phyloP scores from a whole-genome alignment of 164 flowering plant genomes.

The Hamamelis virginiana region DNA sequence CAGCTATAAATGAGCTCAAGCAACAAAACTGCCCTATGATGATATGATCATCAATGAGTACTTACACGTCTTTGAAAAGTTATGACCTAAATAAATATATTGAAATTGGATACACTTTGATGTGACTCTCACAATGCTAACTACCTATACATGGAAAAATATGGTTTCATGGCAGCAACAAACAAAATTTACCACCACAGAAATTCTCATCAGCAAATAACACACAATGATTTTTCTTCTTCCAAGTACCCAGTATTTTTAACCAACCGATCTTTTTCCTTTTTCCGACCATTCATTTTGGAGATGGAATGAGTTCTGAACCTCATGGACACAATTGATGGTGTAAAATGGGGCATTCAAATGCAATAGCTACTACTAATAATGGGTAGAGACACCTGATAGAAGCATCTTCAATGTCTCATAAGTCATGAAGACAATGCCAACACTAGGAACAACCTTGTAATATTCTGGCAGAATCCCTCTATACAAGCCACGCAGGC shows the following conservation, averaged over 20 bases:
- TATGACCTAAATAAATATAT: background rate
- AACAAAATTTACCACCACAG: conserved; percentile 52
- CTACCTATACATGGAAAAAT: conserved; percentile 36
- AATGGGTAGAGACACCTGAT: conserved; percentile 19
- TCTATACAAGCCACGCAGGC: conserved; percentile 68
- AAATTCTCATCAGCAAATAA: conserved; percentile 11
- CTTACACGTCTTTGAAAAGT: background rate
- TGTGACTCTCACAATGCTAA: conserved; percentile 11
- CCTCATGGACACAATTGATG: background rate
- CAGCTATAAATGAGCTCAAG: background rate
- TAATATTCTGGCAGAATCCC: conserved; percentile 86
- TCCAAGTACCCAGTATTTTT: conserved; percentile 19
- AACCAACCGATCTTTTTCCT: conserved; percentile 7
- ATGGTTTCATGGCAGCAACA: conserved; percentile 30
- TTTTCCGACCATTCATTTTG: background rate
- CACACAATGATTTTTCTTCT: conserved; percentile 20
- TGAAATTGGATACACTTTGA: conserved; percentile 12
- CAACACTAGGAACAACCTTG: conserved; percentile 87
- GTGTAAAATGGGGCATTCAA: background rate
- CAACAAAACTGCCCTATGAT: conserved; percentile 8
- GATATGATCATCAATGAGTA: conserved; percentile 6
- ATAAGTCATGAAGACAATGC: conserved; percentile 80
- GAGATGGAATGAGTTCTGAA: background rate
- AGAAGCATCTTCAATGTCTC: conserved; percentile 69
- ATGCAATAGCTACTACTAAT: conserved; percentile 16